Evolutionary conservation across 371 early-diverging fungal genomes (phyloP).

Genomic region (Paraphysoderma sedebokerense): DNA sequence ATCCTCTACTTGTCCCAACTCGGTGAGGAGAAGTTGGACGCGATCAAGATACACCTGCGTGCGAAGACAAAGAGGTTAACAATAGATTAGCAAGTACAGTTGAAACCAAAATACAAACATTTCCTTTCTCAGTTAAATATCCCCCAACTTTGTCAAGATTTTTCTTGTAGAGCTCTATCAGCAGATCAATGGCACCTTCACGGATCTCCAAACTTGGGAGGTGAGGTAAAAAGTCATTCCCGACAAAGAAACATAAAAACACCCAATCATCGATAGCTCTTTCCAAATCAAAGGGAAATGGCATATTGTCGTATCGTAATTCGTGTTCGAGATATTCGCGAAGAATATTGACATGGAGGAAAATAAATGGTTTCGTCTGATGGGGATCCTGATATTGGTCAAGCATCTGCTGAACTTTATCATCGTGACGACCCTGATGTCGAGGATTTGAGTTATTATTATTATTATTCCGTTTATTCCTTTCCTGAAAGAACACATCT

Average conservation of each 20-base stretch:
- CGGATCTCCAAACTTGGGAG: constrained; percentile 93
- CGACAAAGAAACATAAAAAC: constrained; percentile 97
- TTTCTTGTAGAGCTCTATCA: constrained; percentile 85
- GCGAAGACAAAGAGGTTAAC: too few relatives aligned
- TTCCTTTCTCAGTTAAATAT: constrained; percentile 74
- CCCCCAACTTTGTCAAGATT: constrained; percentile 55
- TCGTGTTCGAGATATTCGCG: constrained; percentile 87
- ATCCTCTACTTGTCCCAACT: constrained; percentile 71
- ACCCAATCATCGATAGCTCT: constrained; percentile 98
- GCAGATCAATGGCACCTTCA: constrained; percentile 91
- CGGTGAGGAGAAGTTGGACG: constrained; percentile 55
- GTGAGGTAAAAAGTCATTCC: constrained; percentile 99
- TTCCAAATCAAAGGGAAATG: constrained; percentile 64
- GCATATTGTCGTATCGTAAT: constrained; percentile 41
- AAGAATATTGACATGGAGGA: constrained; percentile 70
- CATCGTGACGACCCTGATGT: too few relatives aligned
- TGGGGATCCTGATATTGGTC: background rate
- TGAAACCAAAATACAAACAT: too few relatives aligned
- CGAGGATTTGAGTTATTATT: too few relatives aligned
- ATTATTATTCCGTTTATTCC: constrained; percentile 9
- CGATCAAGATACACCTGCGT: constrained; percentile 47
- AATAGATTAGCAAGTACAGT: too few relatives aligned
- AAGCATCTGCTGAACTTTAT: too few relatives aligned
- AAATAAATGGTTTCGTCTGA: constrained; percentile 63
- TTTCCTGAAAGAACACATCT: constrained; percentile 65